Conservation (phyloP, 257 asterid species). For the Solanum chilense region DNA sequence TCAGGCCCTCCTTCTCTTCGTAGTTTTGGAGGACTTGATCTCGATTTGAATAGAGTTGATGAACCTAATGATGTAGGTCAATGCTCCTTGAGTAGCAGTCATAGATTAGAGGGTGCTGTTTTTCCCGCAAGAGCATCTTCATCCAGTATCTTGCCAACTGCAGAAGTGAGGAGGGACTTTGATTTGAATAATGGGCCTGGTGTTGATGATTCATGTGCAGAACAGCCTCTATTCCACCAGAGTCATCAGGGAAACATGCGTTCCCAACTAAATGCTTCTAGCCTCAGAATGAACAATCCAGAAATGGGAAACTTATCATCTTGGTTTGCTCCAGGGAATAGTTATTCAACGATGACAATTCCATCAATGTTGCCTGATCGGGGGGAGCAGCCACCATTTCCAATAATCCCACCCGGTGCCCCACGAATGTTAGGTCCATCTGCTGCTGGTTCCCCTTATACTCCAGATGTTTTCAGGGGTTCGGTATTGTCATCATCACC, state of each 20-base stretch:
- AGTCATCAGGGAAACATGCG: conserved; percentile 22
- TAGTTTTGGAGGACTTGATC: conserved; percentile 29
- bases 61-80: conserved; percentile 26
- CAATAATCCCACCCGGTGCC: conserved; percentile 44
- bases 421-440: conserved; percentile 38
- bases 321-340: conserved; percentile 57
- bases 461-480: conserved; percentile 23
- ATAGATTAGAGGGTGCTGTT: conserved; percentile 6
- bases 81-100: conserved; percentile 20
- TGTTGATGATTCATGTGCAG: conserved; percentile 27
- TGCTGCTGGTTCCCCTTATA: conserved; percentile 8
- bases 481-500: conserved; percentile 33
- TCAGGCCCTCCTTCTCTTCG: conserved; percentile 14
- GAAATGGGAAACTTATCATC: conserved; percentile 51
- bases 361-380: conserved; percentile 58
- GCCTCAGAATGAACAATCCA: conserved; percentile 28
- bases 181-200: conserved; percentile 42
- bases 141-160: conserved; percentile 8
- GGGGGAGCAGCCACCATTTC: conserved; percentile 45
- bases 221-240: conserved; percentile 13
- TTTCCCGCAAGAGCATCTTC: conserved; percentile 12
- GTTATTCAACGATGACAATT: conserved; percentile 41
- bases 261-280: conserved; percentile 29
- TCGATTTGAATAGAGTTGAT: conserved; percentile 37
- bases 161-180: conserved; percentile 34